Conservation (phyloP, 2,329 filamentous ascomycete genomes). For the Calonectria honghensis region DNA sequence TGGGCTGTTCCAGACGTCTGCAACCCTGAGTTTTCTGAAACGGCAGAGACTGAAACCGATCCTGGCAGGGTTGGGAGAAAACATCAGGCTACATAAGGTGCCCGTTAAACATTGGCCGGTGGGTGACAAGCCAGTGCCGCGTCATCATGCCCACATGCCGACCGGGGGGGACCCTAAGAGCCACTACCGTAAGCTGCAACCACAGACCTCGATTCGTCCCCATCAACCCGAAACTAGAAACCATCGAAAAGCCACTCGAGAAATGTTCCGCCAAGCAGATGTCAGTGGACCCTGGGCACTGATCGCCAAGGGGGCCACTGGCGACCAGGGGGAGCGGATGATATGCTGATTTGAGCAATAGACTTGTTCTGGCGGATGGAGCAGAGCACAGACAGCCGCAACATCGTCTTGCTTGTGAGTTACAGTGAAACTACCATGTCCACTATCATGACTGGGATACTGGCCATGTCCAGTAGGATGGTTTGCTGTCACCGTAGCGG, state of each 20-base stretch:
- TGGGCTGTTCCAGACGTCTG: conserved; percentile 36
- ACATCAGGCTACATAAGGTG: conserved; percentile 44
- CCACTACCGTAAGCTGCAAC: conserved; percentile 26
- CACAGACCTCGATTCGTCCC: conserved; percentile 30
- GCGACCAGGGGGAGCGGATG: conserved; percentile 30
- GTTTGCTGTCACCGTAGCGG: conserved; percentile 40
- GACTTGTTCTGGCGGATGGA: conserved; percentile 17
- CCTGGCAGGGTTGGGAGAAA: conserved; percentile 43
- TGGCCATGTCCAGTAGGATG: conserved; percentile 44
- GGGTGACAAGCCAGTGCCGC: conserved; percentile 43
- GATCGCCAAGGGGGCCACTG: conserved; percentile 46
- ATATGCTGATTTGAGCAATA: conserved; percentile 22
- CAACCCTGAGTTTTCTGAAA: conserved; percentile 50
- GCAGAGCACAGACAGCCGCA: conserved; percentile 27
- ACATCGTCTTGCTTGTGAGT: conserved; percentile 44
- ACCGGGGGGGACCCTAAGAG: conserved; percentile 27
- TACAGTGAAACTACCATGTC: conserved; percentile 51
- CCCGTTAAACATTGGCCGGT: conserved; percentile 41
- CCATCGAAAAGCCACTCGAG: conserved; percentile 33
- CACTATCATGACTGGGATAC: conserved; percentile 45
- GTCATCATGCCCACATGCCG: conserved; percentile 48
- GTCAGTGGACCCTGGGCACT: conserved; percentile 41
- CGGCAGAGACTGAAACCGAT: conserved; percentile 49
- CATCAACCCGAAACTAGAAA: conserved; percentile 50
- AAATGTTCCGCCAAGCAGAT: conserved; percentile 54